These are phyloP conservation scores for Cinnamomum chago DNA, from an alignment of 164 flowering plant genomes.

Conservation along the genomic window DNA sequence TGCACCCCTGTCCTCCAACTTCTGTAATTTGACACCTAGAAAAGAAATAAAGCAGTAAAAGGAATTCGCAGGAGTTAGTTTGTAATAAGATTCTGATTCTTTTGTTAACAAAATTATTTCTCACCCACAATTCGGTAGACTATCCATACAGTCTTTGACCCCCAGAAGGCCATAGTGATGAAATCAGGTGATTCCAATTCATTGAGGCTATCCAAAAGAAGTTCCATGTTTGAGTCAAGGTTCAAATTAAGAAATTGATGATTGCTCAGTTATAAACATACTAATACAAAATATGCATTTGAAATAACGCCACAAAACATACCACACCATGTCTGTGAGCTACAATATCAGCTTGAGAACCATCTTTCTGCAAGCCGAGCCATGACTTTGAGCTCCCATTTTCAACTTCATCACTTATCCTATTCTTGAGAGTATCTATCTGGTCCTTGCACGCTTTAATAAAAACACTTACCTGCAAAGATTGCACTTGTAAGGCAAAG, in stretches of 20 bases:
- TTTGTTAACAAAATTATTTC: too few relatives aligned
- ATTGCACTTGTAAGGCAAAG: not conserved
- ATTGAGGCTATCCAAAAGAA: too few relatives aligned
- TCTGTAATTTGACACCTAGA: too few relatives aligned
- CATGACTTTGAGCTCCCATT: conserved; percentile 56
- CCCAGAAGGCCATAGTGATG: too few relatives aligned
- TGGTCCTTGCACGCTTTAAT: conserved; percentile 90
- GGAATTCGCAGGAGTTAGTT: too few relatives aligned
- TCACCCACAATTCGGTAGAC: too few relatives aligned
- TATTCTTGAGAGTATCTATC: conserved; percentile 69
- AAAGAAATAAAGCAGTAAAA: too few relatives aligned
- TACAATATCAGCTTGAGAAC: conserved; percentile 63
- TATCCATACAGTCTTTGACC: too few relatives aligned
- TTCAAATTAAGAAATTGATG: not conserved
- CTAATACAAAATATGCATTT: not conserved
- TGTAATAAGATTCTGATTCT: too few relatives aligned
- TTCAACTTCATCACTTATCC: conserved; percentile 54
- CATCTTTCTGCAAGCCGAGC: conserved; percentile 53
- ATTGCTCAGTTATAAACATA: not conserved
- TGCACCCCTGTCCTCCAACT: too few relatives aligned
- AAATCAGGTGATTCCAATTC: too few relatives aligned
- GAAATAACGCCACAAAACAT: conserved; percentile 18
- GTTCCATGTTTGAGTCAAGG: not conserved
- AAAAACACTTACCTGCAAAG: conserved; percentile 69
- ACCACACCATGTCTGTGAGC: conserved; percentile 99